phyloP scores from a whole-genome alignment of 176 grass and related monocot species.

The Areca catechu region DNA sequence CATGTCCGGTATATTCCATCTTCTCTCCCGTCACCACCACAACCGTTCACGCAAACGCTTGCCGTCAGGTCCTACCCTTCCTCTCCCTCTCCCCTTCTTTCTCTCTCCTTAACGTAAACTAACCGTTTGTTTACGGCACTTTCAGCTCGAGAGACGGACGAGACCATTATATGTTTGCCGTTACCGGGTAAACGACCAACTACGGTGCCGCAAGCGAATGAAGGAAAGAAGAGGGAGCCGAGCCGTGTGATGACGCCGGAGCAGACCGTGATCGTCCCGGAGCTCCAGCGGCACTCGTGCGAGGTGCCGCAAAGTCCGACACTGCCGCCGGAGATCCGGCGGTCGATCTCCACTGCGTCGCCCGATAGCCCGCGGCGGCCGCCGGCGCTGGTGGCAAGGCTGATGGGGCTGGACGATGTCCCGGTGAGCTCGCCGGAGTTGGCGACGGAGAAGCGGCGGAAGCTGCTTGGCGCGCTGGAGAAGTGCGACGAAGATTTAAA shows the following conservation, averaged over 20 bases:
- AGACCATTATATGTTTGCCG: neutral
- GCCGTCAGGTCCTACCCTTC: constrained; percentile 14
- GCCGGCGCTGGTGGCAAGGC: constrained; percentile 58
- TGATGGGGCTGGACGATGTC: constrained; percentile 91
- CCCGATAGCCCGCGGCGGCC: constrained; percentile 38
- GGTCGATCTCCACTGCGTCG: constrained; percentile 18
- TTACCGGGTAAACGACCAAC: constrained; percentile 3
- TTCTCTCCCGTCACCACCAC: constrained; percentile 72
- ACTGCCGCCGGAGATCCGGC: constrained; percentile 56
- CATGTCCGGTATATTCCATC: constrained; percentile 75
- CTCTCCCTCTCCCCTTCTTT: neutral
- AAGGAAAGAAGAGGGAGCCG: neutral
- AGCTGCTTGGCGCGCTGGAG: constrained; percentile 85
- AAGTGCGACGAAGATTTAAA: constrained; percentile 96
- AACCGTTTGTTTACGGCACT: neutral
- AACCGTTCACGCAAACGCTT: constrained; percentile 65
- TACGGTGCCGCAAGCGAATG: neutral
- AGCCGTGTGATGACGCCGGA: neutral
- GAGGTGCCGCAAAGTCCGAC: constrained; percentile 70
- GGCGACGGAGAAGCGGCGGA: constrained; percentile 59
- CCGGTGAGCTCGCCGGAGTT: constrained; percentile 11
- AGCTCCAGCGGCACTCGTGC: constrained; percentile 35
- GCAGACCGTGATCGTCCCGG: neutral
- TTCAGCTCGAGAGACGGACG: constrained; percentile 32
- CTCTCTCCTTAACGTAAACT: neutral